These are phyloP conservation scores for Colletotrichum costaricense DNA, from an alignment of 2,329 filamentous ascomycete genomes.

Conservation along the genomic window DNA sequence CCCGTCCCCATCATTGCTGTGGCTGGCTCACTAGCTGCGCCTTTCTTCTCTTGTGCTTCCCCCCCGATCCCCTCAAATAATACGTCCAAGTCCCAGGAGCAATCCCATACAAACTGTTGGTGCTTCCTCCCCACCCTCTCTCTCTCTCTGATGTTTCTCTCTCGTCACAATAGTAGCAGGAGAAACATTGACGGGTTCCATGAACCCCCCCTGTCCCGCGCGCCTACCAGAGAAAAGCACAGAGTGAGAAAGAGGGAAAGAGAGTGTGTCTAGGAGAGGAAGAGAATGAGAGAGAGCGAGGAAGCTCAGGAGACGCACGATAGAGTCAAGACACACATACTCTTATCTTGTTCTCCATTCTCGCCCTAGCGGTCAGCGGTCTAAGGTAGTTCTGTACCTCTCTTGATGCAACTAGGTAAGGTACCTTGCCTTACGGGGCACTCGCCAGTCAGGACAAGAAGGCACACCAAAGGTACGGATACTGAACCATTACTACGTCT, in stretches of 20 bases:
- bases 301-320: not conserved
- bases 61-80: not conserved
- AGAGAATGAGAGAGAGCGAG: not conserved
- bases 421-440: too few relatives aligned
- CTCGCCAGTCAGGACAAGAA: not conserved
- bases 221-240: not conserved
- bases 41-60: not conserved
- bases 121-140: not conserved
- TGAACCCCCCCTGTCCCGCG: not conserved
- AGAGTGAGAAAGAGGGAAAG: not conserved
- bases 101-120: not conserved
- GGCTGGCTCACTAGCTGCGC: not conserved
- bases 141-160: not conserved
- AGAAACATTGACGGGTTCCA: not conserved
- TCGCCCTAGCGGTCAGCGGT: conserved; percentile 1
- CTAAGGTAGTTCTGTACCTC: not conserved
- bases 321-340: not conserved
- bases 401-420: not conserved
- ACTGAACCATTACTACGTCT: not conserved
- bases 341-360: conserved; percentile 1
- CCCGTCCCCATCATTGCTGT: not conserved
- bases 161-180: not conserved
- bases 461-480: not conserved
- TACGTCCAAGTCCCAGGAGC: not conserved
- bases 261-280: not conserved